Conservation (phyloP, 108 stramenopile species). For the Chaetoceros tenuissimus region DNA sequence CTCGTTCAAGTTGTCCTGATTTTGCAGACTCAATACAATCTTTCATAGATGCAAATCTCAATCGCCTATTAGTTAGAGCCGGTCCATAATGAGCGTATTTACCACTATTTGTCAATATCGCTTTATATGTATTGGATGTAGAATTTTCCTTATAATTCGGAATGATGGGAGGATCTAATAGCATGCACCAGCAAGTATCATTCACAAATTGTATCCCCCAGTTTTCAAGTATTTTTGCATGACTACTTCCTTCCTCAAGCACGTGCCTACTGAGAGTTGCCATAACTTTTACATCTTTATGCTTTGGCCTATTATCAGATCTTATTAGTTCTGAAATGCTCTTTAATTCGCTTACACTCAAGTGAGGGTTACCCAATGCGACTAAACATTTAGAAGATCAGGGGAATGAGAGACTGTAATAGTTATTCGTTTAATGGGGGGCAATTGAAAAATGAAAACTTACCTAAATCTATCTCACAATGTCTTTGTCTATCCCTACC, state of each 20-base stretch:
- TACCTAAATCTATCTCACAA: no score
- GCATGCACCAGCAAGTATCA: slow-evolving; percentile 90
- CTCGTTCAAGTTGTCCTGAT: slow-evolving; percentile 18
- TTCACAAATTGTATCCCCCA: slow-evolving; percentile 67
- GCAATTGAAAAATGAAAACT: no score
- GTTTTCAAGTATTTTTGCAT: slow-evolving; percentile 23
- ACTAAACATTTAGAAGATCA: slow-evolving; percentile 32
- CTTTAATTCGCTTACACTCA: slow-evolving; percentile 52
- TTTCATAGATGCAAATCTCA: slow-evolving; percentile 48
- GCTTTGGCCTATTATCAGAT: slow-evolving; percentile 24
- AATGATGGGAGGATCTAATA: slow-evolving; percentile 71
- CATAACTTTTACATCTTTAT: slow-evolving; percentile 40
- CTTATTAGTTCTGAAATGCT: slow-evolving; percentile 27
- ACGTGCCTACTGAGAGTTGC: slow-evolving; percentile 33
- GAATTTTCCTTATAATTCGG: no score
- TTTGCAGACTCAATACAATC: slow-evolving; percentile 66
- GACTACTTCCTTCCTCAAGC: slow-evolving; percentile 21
- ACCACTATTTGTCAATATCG: slow-evolving; percentile 71
- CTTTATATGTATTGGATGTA: slow-evolving; percentile 25
- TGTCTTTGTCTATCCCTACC: neutral
- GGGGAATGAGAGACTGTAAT: neutral
- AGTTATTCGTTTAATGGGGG: no score
- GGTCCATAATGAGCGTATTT: slow-evolving; percentile 82
- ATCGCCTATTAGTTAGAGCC: slow-evolving; percentile 44
- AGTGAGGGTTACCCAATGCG: slow-evolving; percentile 77